Evolutionary conservation across 2,329 filamentous ascomycete genomes (phyloP).

Genomic region (Blastomyces emzantsi): DNA sequence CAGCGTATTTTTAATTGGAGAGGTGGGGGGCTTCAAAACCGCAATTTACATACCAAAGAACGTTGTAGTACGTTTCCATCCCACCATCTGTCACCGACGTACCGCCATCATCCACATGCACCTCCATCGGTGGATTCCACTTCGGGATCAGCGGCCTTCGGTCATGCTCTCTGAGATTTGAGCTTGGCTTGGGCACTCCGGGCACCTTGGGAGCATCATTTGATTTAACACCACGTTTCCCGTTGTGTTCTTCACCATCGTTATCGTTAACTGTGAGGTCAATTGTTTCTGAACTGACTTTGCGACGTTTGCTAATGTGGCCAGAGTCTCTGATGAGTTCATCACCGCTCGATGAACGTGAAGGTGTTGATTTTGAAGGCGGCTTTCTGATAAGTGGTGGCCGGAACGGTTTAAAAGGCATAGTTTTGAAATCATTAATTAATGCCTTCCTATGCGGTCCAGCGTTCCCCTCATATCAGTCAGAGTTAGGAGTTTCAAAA

Average conservation of each 20-base stretch:
- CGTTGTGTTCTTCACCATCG: constrained; percentile 1
- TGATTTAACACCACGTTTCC: neutral
- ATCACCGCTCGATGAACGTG: constrained; percentile 8
- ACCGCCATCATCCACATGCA: constrained; percentile 12
- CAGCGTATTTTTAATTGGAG: neutral
- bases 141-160: constrained; percentile 30
- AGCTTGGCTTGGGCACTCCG: neutral
- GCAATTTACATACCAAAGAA: constrained; percentile 34
- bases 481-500: neutral
- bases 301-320: constrained; percentile 30
- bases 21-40: neutral
- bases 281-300: constrained; percentile 22
- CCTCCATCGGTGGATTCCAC: constrained; percentile 17
- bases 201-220: neutral
- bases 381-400: constrained; percentile 35
- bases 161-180: constrained; percentile 9
- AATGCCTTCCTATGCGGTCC: neutral
- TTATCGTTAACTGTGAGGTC: constrained; percentile 10
- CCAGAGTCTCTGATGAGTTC: constrained; percentile 12
- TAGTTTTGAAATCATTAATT: constrained; percentile 14
- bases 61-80: constrained; percentile 38
- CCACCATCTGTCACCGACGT: constrained; percentile 2
- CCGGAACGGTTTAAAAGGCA: constrained; percentile 41
- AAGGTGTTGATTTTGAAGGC: neutral
- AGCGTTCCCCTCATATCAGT: neutral